Percentiles rank a stretch among this genome's conserved stretches.
Evolutionary conservation across 1,139 yeast genomes (phyloP).

Genomic region (Wickerhamiella pararugosa): DNA sequence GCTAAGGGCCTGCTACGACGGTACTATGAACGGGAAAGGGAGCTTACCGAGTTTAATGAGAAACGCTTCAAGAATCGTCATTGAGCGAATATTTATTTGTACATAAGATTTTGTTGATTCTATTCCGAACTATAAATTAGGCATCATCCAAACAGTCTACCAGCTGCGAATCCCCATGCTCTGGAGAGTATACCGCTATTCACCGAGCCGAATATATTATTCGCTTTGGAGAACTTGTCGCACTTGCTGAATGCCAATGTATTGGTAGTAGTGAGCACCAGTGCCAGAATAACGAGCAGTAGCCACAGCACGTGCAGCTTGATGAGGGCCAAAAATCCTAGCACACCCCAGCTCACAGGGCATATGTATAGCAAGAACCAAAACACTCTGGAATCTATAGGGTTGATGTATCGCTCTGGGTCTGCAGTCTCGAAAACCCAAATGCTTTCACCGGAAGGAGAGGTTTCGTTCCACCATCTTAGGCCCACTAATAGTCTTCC

Average conservation of each 20-base stretch:
- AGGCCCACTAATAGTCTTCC: conserved; percentile 84
- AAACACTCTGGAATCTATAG: conserved; percentile 78
- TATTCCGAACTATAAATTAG: not conserved
- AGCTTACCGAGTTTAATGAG: not conserved
- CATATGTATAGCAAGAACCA: conserved; percentile 68
- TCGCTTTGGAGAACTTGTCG: conserved; percentile 81
- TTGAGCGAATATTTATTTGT: conserved; percentile 2
- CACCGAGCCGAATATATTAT: conserved; percentile 30
- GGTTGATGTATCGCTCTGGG: conserved; percentile 69
- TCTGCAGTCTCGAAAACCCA: conserved; percentile 89
- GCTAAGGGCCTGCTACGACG: conserved; percentile 5
- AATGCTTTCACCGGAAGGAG: conserved; percentile 44
- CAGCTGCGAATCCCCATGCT: conserved; percentile 16
- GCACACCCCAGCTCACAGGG: conserved; percentile 59
- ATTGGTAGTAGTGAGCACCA: conserved; percentile 61
- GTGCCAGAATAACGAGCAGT: conserved; percentile 35
- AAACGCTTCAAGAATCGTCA: not conserved
- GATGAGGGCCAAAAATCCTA: conserved; percentile 63
- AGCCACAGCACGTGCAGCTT: conserved; percentile 62
- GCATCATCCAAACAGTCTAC: conserved; percentile 11
- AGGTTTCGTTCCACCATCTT: conserved; percentile 76
- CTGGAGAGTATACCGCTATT: not conserved
- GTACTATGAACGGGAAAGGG: conserved; percentile 5
- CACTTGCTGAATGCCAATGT: conserved; percentile 83
- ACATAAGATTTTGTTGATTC: not conserved